Conservation (phyloP, 345 rosid species). For the Pistacia atlantica region DNA sequence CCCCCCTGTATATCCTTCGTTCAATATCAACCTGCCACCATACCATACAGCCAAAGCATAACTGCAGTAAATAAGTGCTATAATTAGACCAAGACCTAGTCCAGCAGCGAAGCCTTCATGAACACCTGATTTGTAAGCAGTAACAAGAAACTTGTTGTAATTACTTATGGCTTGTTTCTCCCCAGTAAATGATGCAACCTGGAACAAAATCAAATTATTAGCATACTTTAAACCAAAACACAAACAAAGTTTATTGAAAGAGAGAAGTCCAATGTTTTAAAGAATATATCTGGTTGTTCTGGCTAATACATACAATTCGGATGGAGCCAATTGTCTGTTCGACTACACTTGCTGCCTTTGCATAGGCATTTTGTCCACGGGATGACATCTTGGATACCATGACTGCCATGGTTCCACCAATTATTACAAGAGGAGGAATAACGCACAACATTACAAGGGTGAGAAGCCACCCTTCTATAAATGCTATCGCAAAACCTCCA, state of each 20-base stretch:
- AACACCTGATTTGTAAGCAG: constrained; percentile 68
- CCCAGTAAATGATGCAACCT: constrained; percentile 93
- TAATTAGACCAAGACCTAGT: constrained; percentile 59
- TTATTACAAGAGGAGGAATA: constrained; percentile 67
- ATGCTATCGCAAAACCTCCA: constrained; percentile 79
- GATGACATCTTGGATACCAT: constrained; percentile 62
- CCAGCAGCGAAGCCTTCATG: constrained; percentile 72
- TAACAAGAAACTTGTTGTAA: constrained; percentile 57
- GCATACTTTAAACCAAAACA: not conserved
- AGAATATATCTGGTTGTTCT: not conserved
- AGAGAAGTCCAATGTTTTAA: not conserved
- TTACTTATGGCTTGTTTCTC: constrained; percentile 71
- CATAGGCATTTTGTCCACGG: constrained; percentile 70
- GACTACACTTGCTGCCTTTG: constrained; percentile 68
- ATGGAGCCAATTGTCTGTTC: constrained; percentile 85
- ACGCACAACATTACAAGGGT: constrained; percentile 69
- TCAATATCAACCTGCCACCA: constrained; percentile 75
- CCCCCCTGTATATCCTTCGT: constrained; percentile 78
- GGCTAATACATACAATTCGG: constrained; percentile 56
- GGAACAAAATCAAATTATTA: constrained; percentile 12
- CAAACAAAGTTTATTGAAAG: not conserved
- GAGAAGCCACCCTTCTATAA: constrained; percentile 83
- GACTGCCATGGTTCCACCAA: constrained; percentile 60
- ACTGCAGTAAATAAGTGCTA: constrained; percentile 45
- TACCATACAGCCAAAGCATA: constrained; percentile 81